Evolutionary conservation across 495 filamentous ascomycete species (phyloP), one percentile per base, ranked within the genome.

Genomic region (Elaphomyces granulatus): DNA sequence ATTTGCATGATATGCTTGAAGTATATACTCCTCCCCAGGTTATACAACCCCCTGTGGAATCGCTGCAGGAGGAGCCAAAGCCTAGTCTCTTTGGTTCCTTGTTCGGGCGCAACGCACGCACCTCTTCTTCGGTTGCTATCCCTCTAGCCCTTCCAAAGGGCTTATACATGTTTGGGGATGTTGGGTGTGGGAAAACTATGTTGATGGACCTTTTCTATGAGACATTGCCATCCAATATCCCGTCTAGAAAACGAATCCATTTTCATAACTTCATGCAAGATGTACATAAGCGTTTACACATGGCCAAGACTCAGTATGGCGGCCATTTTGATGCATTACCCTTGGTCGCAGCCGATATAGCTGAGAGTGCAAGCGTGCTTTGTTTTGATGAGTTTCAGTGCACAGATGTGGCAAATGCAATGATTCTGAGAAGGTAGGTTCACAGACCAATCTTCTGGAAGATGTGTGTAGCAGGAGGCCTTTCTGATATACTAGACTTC

Each of bases 221-320:
- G 40, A 94, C 88, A 1, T 63, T 99, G 37, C 90, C 90, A 3
- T 51, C 64, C 10, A 78, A 81, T 49, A 85, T 98, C 45, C 71
- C 62, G 41, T 72, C 75, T 31, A 95, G 93, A 67, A 92, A 81
- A n/a, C 72, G 90, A 12, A 94, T 96, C 47, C 90, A 98, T 65
- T 98, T 98, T 63, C 86, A 96, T 65, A 93, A 92, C 58, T 98
- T 96, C 68, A 98, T 98, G 88, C 90, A 98, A 61, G 83, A 93
- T 60, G 84, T 96, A 43, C 90, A 98, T 71, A 84, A 80, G 55
- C 72, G 87, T 26, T 65, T 95, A 52, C 90, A 98, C 61, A 71
- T 74, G 48, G 78, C 93, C 53, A 94, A 94, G 68, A 80, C 87
- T 68, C 57, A 76, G 49, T 72, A 92, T 56, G 92, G 90, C 4